Conservation (phyloP, 495 filamentous ascomycete genomes). For the Acidiella bohemica region DNA sequence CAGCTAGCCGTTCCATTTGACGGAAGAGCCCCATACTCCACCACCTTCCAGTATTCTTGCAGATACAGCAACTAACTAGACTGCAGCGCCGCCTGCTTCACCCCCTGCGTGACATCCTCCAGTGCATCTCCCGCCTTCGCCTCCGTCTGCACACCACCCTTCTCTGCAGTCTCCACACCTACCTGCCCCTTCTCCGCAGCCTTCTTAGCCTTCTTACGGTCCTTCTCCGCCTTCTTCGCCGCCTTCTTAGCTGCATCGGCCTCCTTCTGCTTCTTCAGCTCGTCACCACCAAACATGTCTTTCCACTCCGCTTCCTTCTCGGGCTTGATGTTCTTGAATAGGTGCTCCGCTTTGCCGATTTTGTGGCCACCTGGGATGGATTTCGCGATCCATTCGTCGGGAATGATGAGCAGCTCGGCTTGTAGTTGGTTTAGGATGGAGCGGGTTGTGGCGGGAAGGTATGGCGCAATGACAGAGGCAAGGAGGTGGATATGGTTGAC, state of each 20-base stretch:
- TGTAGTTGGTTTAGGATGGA: slow-evolving; percentile 65
- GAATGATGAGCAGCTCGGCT: slow-evolving; percentile 50
- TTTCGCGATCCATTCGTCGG: slow-evolving; percentile 51
- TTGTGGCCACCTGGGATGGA: slow-evolving; percentile 58
- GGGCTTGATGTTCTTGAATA: slow-evolving; percentile 73
- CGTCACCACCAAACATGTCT: slow-evolving; percentile 65
- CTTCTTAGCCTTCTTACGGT: slow-evolving; percentile 47
- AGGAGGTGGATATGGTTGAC: slow-evolving; percentile 74
- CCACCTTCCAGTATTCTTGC: too few relatives aligned
- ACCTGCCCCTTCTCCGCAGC: slow-evolving; percentile 31
- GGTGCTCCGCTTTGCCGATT: slow-evolving; percentile 65
- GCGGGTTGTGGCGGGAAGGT: slow-evolving; percentile 67
- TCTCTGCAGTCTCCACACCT: background rate
- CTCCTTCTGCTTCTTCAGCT: slow-evolving; percentile 46
- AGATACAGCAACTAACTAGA: too few relatives aligned
- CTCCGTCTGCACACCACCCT: slow-evolving; percentile 3
- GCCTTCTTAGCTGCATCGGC: slow-evolving; percentile 41
- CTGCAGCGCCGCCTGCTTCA: slow-evolving; percentile 1
- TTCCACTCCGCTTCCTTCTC: slow-evolving; percentile 77
- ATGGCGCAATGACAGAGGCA: slow-evolving; percentile 61
- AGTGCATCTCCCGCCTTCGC: slow-evolving; percentile 23
- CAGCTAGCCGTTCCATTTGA: too few relatives aligned
- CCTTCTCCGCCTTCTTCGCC: slow-evolving; percentile 43
- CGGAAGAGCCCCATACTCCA: too few relatives aligned
- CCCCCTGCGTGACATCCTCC: slow-evolving; percentile 21